Evolutionary conservation across 2,329 filamentous ascomycete species (phyloP).

Genomic region (Stromatinia cepivora): DNA sequence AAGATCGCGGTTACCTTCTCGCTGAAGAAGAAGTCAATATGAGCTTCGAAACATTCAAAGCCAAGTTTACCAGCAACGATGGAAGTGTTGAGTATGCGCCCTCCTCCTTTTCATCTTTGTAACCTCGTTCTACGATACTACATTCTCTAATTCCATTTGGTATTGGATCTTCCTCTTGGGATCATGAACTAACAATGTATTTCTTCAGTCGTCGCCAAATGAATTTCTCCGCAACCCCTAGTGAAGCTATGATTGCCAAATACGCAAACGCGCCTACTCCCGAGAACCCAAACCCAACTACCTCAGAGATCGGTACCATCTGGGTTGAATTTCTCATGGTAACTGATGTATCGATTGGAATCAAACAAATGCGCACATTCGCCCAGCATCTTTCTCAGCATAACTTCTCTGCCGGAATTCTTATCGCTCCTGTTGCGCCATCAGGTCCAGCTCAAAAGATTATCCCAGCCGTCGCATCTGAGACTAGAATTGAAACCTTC

Average conservation of each 20-base stretch:
- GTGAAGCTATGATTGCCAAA: constrained; percentile 79
- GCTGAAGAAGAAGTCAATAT: constrained; percentile 87
- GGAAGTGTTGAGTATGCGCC: constrained; percentile 71
- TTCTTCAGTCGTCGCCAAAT: constrained; percentile 71
- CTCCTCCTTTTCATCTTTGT: neutral
- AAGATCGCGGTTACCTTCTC: constrained; percentile 89
- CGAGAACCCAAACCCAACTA: constrained; percentile 65
- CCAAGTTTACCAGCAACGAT: constrained; percentile 68
- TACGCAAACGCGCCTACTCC: constrained; percentile 72
- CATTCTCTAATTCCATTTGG: constrained; percentile 5
- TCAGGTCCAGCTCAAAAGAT: constrained; percentile 87
- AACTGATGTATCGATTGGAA: constrained; percentile 74
- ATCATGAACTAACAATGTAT: constrained; percentile 13
- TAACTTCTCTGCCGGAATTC: constrained; percentile 86
- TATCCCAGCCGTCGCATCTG: constrained; percentile 72
- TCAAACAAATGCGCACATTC: constrained; percentile 89
- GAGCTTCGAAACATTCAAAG: constrained; percentile 76
- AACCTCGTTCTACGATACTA: constrained; percentile 19
- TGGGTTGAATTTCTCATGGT: constrained; percentile 81
- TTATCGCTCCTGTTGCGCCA: constrained; percentile 79
- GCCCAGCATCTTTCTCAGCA: constrained; percentile 77
- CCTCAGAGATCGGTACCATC: constrained; percentile 78
- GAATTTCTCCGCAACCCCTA: constrained; percentile 84
- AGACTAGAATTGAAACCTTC: constrained; percentile 88
- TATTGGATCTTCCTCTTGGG: neutral